Base-by-base conservation (phyloP, 441 rosid species). In the Brassica hybrid region DNA sequence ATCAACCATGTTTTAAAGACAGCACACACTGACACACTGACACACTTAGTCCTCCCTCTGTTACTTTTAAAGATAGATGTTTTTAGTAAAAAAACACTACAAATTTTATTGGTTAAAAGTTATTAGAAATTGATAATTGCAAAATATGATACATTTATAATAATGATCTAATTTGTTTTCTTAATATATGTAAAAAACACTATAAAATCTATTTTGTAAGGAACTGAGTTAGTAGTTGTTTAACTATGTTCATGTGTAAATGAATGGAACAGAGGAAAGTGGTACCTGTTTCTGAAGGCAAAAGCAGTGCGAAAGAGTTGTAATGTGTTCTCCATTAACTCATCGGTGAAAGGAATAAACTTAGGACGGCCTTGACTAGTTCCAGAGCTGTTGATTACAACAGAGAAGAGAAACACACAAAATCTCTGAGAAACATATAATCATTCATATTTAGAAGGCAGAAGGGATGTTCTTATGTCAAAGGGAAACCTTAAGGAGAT, bases 311-410 rank as follows among this genome's bases (percentile, higher is more conserved):
- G 84, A 69, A 56, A 92, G 61, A 96, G 90, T 85, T 94, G 97
- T 84, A 94, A 64, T 45, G 97, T 94, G 64, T 82, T 85, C 59
- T 90, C 97, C 87, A 94, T 89, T 68, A 94, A 82, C 43, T 86
- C 88, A 54, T 96, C 96, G 73, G 88, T 96, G 80, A 94, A 96
- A 12, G 97, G 99, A 23, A 96, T 59, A 80, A 69, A 86, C 81
- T 96, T 96, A 18, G 91, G 95, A 86, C 84, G 93, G 58, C 99
- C 99, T 79, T 89, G 92, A 61, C 92, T 91, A 7, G 99, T 96
- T 7, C 99, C 99, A 43, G 99, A 96, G 82, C 99, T 95, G 87
- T 75, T 79, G 7, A 56, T 54, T 7, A 66, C 13, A 63, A 76
- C 17, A 48, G 54, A 45, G 14, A 45, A 41, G 12, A 67, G 9